Evolutionary conservation across 2,329 filamentous ascomycete species (phyloP), one percentile per base, ranked within the genome.

Genomic region (Chaetothyriales sp.): DNA sequence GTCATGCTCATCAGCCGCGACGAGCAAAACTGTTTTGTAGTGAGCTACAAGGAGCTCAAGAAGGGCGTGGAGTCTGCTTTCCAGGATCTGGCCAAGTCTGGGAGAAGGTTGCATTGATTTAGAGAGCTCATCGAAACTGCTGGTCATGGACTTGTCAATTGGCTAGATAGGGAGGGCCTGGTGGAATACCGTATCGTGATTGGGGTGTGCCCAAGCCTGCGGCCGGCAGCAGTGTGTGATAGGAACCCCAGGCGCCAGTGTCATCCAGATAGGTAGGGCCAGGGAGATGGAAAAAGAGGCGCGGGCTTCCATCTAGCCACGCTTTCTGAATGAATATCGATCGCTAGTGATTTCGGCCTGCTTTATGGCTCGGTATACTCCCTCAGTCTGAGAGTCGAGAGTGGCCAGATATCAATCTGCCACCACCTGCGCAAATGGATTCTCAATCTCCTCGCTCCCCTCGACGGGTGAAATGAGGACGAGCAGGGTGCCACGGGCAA

Each of bases 401-500:
- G 15, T 10, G 32, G 32, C 15, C 10, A 39, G 32, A 15, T 4
- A 5, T 49, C 20, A 79, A 58, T 87, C 83, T 36, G 58, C 56
- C 46, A 87, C 83, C 20, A 77, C 73, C 63, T 86, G 80, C 49
- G 84, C 73, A 64, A 96, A 98, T 0, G 92, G 92, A 66, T 98
- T 98, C 61, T 84, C 79, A 62, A 98, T 98, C 69, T 90, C 83
- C 70, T 96, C 89, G 70, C 87, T 95, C 51, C 92, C 92, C 64
- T 96, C 89, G 49, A 92, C 77, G 3, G 92, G 92, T 55, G 86
- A 92, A 64, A 98, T 86, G 55, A 95, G 78, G 42, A 95, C 90
- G 50, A 98, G 80, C 46, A 98, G 74, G 6, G 92, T 96, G 54
- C 92, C 92, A 58, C 92, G 81, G 43, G 87, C 90, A 49, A 95